These are phyloP conservation scores for Colletotrichum melonis DNA, from an alignment of 2,329 filamentous ascomycete genomes.

Conservation along the genomic window DNA sequence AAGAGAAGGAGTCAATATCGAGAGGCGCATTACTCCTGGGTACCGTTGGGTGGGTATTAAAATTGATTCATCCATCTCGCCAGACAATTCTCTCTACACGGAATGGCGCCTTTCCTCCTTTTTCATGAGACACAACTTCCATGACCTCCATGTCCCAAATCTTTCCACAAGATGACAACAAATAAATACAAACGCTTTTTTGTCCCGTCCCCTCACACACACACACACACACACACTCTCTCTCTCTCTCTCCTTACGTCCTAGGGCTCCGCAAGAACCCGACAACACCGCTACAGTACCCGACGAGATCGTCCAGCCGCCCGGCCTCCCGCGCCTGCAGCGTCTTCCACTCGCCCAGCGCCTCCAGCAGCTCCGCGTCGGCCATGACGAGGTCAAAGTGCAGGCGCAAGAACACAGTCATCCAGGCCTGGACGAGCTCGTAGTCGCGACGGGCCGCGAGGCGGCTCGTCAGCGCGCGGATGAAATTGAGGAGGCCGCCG, in stretches of 20 bases:
- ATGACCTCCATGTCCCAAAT: background rate
- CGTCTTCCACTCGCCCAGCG: conserved; percentile 76
- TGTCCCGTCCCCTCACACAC: background rate
- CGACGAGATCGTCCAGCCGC: conserved; percentile 80
- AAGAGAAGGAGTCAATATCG: background rate
- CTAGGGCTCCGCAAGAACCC: conserved; percentile 78
- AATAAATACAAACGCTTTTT: background rate
- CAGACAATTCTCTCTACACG: background rate
- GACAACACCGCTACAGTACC: conserved; percentile 89
- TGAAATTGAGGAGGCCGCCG: conserved; percentile 83
- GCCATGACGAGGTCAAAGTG: conserved; percentile 72
- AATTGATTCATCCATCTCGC: background rate
- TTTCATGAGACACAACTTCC: background rate
- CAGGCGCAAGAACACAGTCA: conserved; percentile 89
- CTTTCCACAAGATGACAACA: background rate
- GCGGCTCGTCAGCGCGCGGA: conserved; percentile 80
- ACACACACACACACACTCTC: too few species aligned
- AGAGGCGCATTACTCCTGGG: background rate
- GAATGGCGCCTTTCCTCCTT: background rate
- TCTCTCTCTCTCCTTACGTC: conserved; percentile 48
- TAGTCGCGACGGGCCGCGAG: conserved; percentile 82
- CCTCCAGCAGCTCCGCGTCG: conserved; percentile 64
- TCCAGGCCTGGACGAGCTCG: conserved; percentile 96
- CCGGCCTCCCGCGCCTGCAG: conserved; percentile 78
- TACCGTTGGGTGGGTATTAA: background rate